Evolutionary conservation across 2,329 filamentous ascomycete species (phyloP).

Genomic region (Phialophora expanda): DNA sequence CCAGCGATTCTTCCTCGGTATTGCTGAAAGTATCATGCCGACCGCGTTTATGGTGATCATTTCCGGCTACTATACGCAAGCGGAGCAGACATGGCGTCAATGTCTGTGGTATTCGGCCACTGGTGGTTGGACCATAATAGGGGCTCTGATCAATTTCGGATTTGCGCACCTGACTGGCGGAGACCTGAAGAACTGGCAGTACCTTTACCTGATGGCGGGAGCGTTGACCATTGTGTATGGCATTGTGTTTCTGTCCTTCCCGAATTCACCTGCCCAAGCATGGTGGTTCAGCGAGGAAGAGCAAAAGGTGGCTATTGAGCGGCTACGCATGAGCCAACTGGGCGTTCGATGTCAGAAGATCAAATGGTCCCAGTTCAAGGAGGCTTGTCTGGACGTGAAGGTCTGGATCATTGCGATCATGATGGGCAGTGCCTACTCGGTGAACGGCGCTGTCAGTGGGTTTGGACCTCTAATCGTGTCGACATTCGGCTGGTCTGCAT

Average conservation of each 20-base stretch:
- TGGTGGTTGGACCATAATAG: conserved; percentile 53
- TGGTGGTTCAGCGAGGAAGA: conserved; percentile 71
- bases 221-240: conserved; percentile 60
- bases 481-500: conserved; percentile 6
- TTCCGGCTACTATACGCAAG: conserved; percentile 66
- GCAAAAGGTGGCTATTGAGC: conserved; percentile 66
- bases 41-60: conserved; percentile 70
- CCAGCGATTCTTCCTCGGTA: conserved; percentile 67
- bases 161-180: conserved; percentile 7
- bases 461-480: neutral
- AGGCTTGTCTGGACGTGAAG: conserved; percentile 64
- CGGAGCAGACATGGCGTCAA: conserved; percentile 10
- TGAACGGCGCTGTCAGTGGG: conserved; percentile 69
- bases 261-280: conserved; percentile 68
- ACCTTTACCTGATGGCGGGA: conserved; percentile 71
- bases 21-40: conserved; percentile 68
- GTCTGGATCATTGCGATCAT: conserved; percentile 68
- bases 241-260: conserved; percentile 69
- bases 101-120: conserved; percentile 40
- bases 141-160: conserved; percentile 38
- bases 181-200: conserved; percentile 64
- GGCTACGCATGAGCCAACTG: conserved; percentile 66
- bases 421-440: conserved; percentile 70
- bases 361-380: conserved; percentile 63
- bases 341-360: conserved; percentile 66